Evolutionary conservation across 2,329 filamentous ascomycete species (phyloP).

Genomic region (Basipetospora sp.): DNA sequence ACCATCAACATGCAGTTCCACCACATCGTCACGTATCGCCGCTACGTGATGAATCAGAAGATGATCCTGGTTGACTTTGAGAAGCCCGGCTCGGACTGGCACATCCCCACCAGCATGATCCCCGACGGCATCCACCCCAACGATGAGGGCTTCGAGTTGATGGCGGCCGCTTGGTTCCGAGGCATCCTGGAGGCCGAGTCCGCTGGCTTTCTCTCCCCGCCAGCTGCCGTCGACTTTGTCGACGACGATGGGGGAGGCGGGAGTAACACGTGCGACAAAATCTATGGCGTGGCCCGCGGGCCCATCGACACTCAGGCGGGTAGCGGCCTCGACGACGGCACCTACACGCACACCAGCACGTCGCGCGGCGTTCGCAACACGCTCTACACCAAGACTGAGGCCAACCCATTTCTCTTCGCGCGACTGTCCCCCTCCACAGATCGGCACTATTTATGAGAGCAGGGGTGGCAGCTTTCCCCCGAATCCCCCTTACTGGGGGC

Average conservation of each 20-base stretch:
- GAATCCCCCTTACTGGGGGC: no score
- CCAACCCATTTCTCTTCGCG: slow-evolving; percentile 5
- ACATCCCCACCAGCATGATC: slow-evolving; percentile 14
- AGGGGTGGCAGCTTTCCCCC: neutral
- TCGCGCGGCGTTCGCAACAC: slow-evolving; percentile 1
- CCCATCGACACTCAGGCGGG: slow-evolving; percentile 8
- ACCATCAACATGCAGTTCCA: slow-evolving; percentile 21
- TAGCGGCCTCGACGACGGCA: slow-evolving; percentile 10
- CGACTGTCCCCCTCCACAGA: slow-evolving; percentile 8
- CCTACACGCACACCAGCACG: slow-evolving; percentile 8
- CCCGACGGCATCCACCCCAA: slow-evolving; percentile 25
- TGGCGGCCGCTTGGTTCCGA: slow-evolving; percentile 23
- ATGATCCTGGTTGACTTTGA: slow-evolving; percentile 9
- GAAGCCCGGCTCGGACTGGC: neutral
- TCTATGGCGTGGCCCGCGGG: slow-evolving; percentile 6
- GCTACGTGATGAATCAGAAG: neutral
- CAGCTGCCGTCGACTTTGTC: neutral
- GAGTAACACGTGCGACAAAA: slow-evolving; percentile 4
- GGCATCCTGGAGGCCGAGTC: slow-evolving; percentile 14
- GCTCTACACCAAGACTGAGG: slow-evolving; percentile 7
- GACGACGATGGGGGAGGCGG: neutral
- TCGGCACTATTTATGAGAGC: slow-evolving; percentile 3
- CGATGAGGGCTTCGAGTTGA: slow-evolving; percentile 25
- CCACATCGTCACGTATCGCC: slow-evolving; percentile 11
- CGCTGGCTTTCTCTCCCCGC: neutral